Conservation (phyloP, 2,329 filamentous ascomycete genomes). For the Colletotrichum abscissum region DNA sequence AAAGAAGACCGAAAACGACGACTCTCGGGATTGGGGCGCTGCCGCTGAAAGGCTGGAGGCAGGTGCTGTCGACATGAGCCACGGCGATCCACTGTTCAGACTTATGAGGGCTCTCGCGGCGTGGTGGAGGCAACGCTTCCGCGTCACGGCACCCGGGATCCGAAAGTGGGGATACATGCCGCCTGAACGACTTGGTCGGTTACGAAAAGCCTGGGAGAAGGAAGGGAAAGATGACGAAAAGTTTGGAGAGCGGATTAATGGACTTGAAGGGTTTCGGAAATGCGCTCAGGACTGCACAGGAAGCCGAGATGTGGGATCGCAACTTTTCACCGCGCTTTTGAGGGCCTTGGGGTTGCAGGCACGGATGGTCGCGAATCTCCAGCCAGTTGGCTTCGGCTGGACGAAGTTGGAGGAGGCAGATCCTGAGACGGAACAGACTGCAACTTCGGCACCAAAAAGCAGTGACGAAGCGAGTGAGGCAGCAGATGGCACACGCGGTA, state of each 20-base stretch:
- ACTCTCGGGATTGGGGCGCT: slow-evolving; percentile 75
- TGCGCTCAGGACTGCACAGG: slow-evolving; percentile 78
- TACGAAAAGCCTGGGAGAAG: slow-evolving; percentile 76
- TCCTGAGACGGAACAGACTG: slow-evolving; percentile 51
- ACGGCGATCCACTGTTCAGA: slow-evolving; percentile 82
- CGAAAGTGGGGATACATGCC: slow-evolving; percentile 92
- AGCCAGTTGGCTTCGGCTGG: slow-evolving; percentile 91
- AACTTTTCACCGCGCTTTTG: slow-evolving; percentile 88
- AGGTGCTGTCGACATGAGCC: slow-evolving; percentile 80
- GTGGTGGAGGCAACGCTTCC: slow-evolving; percentile 91
- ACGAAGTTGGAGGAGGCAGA: slow-evolving; percentile 86
- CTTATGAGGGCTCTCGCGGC: slow-evolving; percentile 80
- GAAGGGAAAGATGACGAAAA: slow-evolving; percentile 69
- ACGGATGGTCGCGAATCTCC: slow-evolving; percentile 84
- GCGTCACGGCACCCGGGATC: slow-evolving; percentile 79
- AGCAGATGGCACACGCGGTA: not conserved
- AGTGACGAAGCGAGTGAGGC: slow-evolving; percentile 35
- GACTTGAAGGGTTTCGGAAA: slow-evolving; percentile 74
- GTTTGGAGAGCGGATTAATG: slow-evolving; percentile 82
- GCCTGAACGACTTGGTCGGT: slow-evolving; percentile 77
- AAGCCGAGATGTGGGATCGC: slow-evolving; percentile 87
- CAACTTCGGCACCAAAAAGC: not conserved
- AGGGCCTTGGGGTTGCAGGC: slow-evolving; percentile 85
- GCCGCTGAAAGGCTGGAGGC: slow-evolving; percentile 77
- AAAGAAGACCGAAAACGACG: slow-evolving; percentile 44